Evolutionary conservation across 2,329 filamentous ascomycete species (phyloP).

Genomic region (Fusarium multiceps): DNA sequence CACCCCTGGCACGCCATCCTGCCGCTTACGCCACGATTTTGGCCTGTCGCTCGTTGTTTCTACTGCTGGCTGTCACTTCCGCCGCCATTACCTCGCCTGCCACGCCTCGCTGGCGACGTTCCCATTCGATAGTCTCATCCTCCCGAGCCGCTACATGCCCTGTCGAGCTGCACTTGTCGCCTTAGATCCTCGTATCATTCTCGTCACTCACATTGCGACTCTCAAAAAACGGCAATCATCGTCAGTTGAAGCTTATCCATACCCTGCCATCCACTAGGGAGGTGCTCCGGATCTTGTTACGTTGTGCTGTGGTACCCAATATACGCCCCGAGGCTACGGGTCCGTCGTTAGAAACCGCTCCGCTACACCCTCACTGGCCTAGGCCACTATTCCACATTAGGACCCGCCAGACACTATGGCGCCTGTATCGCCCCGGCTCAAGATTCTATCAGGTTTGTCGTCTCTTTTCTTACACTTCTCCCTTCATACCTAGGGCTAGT

Average conservation of each 20-base stretch:
- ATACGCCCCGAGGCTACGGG: constrained; percentile 48
- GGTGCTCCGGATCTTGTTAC: constrained; percentile 41
- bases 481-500: constrained; percentile 44
- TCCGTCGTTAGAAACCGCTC: constrained; percentile 50
- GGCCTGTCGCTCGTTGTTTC: constrained; percentile 43
- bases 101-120: constrained; percentile 36
- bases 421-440: constrained; percentile 69
- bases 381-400: constrained; percentile 51
- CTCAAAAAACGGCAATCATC: constrained; percentile 37
- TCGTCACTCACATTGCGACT: constrained; percentile 28
- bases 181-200: constrained; percentile 16
- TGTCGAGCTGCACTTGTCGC: constrained; percentile 32
- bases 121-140: constrained; percentile 35
- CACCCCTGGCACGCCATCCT: constrained; percentile 44
- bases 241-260: constrained; percentile 36
- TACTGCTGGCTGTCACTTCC: constrained; percentile 36
- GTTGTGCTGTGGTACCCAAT: constrained; percentile 46
- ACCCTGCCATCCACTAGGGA: constrained; percentile 33
- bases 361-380: constrained; percentile 48
- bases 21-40: constrained; percentile 43
- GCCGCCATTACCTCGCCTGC: constrained; percentile 27
- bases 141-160: constrained; percentile 42
- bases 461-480: constrained; percentile 48
- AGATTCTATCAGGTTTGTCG: constrained; percentile 70
- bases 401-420: constrained; percentile 62